These are phyloP conservation scores for Zygoascus biomembranicola DNA, from an alignment of 805 yeast species.

Conservation along the genomic window DNA sequence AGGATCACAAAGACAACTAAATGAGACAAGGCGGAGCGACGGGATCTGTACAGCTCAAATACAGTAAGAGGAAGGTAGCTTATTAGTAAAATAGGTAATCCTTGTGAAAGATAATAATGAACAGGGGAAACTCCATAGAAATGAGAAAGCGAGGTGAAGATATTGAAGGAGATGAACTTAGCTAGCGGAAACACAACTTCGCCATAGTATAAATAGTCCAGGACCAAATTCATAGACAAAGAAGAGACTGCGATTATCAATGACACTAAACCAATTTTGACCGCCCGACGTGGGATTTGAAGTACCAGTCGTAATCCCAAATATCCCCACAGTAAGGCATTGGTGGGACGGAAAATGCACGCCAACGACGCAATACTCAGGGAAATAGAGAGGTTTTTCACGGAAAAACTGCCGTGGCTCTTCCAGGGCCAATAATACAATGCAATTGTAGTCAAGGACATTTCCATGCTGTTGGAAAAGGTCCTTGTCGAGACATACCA, in stretches of 20 bases:
- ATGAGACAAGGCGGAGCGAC: constrained; percentile 22
- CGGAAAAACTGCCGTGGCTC: too few relatives aligned
- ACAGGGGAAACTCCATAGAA: constrained; percentile 83
- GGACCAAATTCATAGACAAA: constrained; percentile 25
- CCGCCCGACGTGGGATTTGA: background rate
- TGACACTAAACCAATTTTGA: constrained; percentile 18
- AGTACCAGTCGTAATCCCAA: constrained; percentile 38
- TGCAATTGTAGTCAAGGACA: constrained; percentile 58
- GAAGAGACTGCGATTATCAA: constrained; percentile 22
- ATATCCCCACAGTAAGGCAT: constrained; percentile 64
- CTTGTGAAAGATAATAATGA: constrained; percentile 79
- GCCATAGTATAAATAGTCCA: constrained; percentile 56
- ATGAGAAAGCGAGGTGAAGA: constrained; percentile 59
- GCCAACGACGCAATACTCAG: constrained; percentile 49
- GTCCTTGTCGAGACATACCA: constrained; percentile 77
- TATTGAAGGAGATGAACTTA: constrained; percentile 70
- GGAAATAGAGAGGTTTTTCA: constrained; percentile 20
- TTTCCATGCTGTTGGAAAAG: constrained; percentile 78
- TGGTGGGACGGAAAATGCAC: constrained; percentile 79
- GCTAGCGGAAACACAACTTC: constrained; percentile 49
- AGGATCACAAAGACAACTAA: constrained; percentile 37
- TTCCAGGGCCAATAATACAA: constrained; percentile 66
- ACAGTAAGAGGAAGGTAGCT: constrained; percentile 57
- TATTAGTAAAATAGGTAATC: constrained; percentile 66
- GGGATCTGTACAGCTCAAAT: constrained; percentile 31